These are phyloP conservation scores for Picea abies DNA, from an alignment of 83 land plant species.

Conservation along the genomic window DNA sequence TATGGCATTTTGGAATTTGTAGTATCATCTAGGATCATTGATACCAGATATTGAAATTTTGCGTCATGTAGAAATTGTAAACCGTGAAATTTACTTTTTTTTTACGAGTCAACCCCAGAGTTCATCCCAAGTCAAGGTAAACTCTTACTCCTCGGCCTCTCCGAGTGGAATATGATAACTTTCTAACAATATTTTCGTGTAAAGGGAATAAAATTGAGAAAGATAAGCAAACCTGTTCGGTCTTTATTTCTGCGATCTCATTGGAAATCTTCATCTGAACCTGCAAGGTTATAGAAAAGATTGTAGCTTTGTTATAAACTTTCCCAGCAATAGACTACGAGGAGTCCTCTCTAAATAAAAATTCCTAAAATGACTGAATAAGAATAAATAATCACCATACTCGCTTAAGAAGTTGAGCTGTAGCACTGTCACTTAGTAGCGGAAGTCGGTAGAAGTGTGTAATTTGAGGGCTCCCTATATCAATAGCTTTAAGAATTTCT, in stretches of 20 bases:
- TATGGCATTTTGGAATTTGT: no score
- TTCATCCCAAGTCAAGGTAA: no score
- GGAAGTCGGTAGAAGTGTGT: conserved; percentile 63
- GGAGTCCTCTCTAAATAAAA: neutral
- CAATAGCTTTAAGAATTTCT: conserved; percentile 3
- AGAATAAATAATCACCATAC: conserved; percentile 7
- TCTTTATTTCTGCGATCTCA: conserved; percentile 60
- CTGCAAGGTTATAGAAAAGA: conserved; percentile 12
- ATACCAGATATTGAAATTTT: neutral
- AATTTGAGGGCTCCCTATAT: conserved; percentile 23
- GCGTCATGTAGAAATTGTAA: neutral
- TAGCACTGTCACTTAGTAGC: conserved; percentile 45
- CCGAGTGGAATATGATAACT: neutral
- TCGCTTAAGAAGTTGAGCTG: conserved; percentile 52
- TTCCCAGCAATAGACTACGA: neutral
- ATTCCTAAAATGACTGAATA: neutral
- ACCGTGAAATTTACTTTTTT: no score
- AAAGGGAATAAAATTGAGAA: neutral
- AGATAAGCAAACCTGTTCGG: conserved; percentile 50
- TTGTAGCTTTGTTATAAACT: neutral
- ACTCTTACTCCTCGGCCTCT: no score
- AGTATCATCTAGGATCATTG: no score
- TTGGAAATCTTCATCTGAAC: conserved; percentile 63
- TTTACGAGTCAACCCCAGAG: no score
- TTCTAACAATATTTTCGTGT: no score